Evolutionary conservation across 139 green algal genomes (phyloP).

Genomic region (Desmodesmus armatus): DNA sequence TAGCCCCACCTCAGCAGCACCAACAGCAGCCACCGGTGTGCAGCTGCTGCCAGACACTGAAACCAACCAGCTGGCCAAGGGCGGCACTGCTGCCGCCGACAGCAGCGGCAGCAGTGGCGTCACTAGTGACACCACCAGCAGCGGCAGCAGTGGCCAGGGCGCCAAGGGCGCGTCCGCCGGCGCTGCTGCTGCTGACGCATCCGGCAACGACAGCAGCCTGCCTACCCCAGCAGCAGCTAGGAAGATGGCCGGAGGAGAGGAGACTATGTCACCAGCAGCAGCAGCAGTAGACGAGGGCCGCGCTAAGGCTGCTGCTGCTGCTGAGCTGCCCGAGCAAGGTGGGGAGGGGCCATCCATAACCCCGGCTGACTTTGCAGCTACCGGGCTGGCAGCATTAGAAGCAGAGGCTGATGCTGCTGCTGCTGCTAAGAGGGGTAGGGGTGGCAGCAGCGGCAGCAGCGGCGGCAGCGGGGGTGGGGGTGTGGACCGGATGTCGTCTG

Average conservation of each 20-base stretch:
- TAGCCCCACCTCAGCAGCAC: not conserved
- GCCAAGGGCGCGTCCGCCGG: not conserved
- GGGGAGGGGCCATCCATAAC: slow-evolving; percentile 7
- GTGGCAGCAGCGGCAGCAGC: not conserved
- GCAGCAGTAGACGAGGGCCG: not conserved
- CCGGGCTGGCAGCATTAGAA: slow-evolving; percentile 12
- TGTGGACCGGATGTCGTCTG: too few species aligned
- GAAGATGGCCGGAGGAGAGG: not conserved
- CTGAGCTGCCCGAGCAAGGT: slow-evolving; percentile 8
- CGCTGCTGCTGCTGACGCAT: not conserved
- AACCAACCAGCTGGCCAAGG: not conserved
- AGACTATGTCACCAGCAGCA: not conserved
- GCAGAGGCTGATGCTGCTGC: slow-evolving; percentile 16
- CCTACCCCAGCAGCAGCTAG: not conserved
- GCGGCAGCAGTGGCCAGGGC: too few species aligned
- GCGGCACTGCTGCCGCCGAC: not conserved
- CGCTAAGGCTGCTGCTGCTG: not conserved
- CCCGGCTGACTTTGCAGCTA: slow-evolving; percentile 15
- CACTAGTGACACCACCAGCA: not conserved
- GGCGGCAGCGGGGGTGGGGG: not conserved
- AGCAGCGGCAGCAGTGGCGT: slow-evolving; percentile 2
- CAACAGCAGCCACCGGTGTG: not conserved
- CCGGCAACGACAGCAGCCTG: too few species aligned
- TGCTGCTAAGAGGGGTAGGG: not conserved
- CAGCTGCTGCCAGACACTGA: not conserved